Conservation (phyloP, 371 early-diverging fungal genomes). For the Mucor lusitanicus region DNA sequence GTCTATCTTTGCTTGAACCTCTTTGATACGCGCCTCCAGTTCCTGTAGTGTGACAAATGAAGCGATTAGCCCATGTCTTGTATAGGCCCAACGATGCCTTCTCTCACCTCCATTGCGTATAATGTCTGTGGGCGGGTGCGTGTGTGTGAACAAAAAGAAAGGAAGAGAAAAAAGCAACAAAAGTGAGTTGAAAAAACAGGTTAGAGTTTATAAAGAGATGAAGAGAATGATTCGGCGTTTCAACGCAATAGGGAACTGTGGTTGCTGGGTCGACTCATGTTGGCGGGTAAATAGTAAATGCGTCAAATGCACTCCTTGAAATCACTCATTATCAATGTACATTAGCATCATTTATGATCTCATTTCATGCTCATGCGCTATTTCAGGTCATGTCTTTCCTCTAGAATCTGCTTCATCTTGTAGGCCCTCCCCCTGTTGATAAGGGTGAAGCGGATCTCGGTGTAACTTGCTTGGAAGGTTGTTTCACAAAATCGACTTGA, state of each 20-base stretch:
- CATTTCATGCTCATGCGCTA: neutral
- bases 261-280: neutral
- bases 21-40: conserved; percentile 37
- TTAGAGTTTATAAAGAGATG: neutral
- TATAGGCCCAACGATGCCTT: neutral
- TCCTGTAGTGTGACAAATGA: conserved; percentile 5
- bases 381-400: neutral
- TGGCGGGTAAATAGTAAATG: neutral
- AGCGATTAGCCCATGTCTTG: neutral
- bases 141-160: neutral
- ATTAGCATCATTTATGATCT: neutral
- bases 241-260: neutral
- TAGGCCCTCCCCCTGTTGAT: neutral
- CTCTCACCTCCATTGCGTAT: neutral
- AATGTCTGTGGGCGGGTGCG: neutral
- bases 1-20: conserved; percentile 57
- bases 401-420: neutral
- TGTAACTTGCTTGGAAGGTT: neutral
- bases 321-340: neutral
- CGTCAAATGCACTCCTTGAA: neutral
- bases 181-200: neutral
- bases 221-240: neutral
- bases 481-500: neutral
- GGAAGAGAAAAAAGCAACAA: neutral
- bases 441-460: neutral